Percentiles rank a stretch among this genome's conserved stretches.
Conservation (phyloP, 768 basidiomycete species). For the Amanita fuliginea region DNA sequence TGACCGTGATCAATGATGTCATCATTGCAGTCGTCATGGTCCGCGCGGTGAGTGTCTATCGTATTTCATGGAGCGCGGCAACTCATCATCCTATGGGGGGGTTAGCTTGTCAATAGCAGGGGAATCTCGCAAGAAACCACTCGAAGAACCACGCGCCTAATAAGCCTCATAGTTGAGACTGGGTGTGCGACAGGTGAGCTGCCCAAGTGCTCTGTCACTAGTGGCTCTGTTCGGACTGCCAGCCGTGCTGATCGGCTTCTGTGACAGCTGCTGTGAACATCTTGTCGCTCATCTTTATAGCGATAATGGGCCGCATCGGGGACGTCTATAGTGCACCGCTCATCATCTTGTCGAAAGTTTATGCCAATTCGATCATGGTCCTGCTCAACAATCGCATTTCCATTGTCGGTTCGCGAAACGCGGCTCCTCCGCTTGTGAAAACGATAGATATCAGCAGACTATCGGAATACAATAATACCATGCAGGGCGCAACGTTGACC, state of each 20-base stretch:
- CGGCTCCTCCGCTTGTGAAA: background rate
- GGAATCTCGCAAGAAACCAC: slow-evolving; percentile 16
- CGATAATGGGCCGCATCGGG: slow-evolving; percentile 15
- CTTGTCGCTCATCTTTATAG: slow-evolving; percentile 17
- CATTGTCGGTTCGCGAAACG: slow-evolving; percentile 11
- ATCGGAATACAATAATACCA: background rate
- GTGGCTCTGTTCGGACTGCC: background rate
- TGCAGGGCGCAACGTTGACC: background rate
- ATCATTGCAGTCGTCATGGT: slow-evolving; percentile 20
- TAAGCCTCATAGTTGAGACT: slow-evolving; percentile 26
- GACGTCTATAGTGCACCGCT: slow-evolving; percentile 20
- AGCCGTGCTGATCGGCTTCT: background rate
- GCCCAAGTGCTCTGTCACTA: no score
- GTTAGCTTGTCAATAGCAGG: slow-evolving; percentile 14
- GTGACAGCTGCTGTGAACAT: slow-evolving; percentile 19
- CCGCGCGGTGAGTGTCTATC: slow-evolving; percentile 16
- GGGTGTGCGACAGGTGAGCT: slow-evolving; percentile 19
- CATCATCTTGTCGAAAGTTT: slow-evolving; percentile 23
- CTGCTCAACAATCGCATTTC: slow-evolving; percentile 21
- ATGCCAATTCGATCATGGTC: slow-evolving; percentile 21
- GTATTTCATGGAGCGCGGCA: background rate
- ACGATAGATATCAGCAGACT: background rate
- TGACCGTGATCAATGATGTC: slow-evolving; percentile 20
- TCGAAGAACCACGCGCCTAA: slow-evolving; percentile 16
- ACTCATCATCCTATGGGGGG: background rate